Conservation (phyloP, 2,329 filamentous ascomycete species). For the Bertia moriformis region DNA sequence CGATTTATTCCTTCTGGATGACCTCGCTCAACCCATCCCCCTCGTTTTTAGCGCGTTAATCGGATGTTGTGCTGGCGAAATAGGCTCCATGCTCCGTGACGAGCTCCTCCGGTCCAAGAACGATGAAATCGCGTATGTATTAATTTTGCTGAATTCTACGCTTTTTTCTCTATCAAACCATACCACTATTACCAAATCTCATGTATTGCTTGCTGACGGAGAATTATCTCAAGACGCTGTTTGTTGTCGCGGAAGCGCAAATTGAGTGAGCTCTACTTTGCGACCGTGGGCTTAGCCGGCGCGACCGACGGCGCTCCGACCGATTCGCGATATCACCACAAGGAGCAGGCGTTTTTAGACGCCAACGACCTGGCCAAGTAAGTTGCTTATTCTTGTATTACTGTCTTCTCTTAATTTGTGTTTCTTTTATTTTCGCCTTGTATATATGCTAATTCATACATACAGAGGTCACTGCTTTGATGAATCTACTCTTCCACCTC, state of each 20-base stretch:
- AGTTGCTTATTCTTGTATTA: neutral
- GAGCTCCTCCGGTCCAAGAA: conserved; percentile 1
- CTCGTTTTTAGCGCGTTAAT: neutral
- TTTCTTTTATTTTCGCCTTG: too few species aligned
- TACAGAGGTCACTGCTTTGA: neutral
- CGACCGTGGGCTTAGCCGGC: conserved; percentile 26
- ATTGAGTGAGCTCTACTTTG: conserved; percentile 43
- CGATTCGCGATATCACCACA: conserved; percentile 8
- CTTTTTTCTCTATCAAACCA: neutral
- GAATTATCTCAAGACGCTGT: conserved; percentile 4
- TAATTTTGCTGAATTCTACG: neutral
- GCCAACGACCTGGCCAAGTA: neutral
- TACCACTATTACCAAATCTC: neutral
- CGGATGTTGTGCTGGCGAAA: conserved; percentile 1
- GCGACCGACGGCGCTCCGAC: conserved; percentile 21
- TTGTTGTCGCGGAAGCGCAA: conserved; percentile 42
- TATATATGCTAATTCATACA: neutral
- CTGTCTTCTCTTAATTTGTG: neutral
- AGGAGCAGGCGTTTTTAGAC: conserved; percentile 1
- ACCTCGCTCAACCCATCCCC: neutral
- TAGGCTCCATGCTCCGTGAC: conserved; percentile 1
- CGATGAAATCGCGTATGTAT: conserved; percentile 1
- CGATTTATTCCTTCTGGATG: neutral
- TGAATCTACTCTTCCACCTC: neutral
- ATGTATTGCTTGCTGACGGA: too few species aligned